Percentiles rank a stretch among this genome's conserved stretches.
Evolutionary conservation across 2,329 filamentous ascomycete genomes (phyloP).

Genomic region (Coniochaeta sp.): DNA sequence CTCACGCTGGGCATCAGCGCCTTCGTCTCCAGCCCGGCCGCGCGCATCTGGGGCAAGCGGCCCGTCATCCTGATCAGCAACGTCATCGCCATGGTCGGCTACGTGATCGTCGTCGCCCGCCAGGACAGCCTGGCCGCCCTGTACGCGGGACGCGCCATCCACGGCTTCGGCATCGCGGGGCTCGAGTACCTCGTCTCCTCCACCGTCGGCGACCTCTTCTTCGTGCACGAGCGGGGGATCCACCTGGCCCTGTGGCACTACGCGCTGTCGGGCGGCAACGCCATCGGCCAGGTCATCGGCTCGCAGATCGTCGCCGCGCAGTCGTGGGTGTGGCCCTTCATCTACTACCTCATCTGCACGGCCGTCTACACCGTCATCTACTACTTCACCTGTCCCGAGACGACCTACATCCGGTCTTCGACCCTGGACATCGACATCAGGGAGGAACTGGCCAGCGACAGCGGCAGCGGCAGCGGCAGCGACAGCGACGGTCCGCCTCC

Average conservation of each 20-base stretch:
- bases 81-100: constrained; percentile 21
- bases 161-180: constrained; percentile 18
- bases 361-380: background rate
- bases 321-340: background rate
- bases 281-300: constrained; percentile 17
- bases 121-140: constrained; percentile 5
- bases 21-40: constrained; percentile 21
- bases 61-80: constrained; percentile 24
- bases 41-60: constrained; percentile 21
- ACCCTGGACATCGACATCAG: background rate
- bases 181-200: constrained; percentile 24
- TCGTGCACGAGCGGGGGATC: constrained; percentile 23
- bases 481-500: background rate
- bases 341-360: background rate
- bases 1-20: constrained; percentile 23
- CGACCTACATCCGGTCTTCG: background rate
- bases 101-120: constrained; percentile 3
- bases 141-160: constrained; percentile 17
- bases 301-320: background rate
- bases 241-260: constrained; percentile 18
- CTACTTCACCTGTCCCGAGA: background rate
- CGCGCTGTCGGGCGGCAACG: constrained; percentile 14
- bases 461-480: background rate
- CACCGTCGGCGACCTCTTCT: constrained; percentile 23
- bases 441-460: background rate